Percentiles rank a stretch among this genome's conserved stretches.
Evolutionary conservation across 441 rosid species (phyloP).

Genomic region (Aquilaria agallochum): DNA sequence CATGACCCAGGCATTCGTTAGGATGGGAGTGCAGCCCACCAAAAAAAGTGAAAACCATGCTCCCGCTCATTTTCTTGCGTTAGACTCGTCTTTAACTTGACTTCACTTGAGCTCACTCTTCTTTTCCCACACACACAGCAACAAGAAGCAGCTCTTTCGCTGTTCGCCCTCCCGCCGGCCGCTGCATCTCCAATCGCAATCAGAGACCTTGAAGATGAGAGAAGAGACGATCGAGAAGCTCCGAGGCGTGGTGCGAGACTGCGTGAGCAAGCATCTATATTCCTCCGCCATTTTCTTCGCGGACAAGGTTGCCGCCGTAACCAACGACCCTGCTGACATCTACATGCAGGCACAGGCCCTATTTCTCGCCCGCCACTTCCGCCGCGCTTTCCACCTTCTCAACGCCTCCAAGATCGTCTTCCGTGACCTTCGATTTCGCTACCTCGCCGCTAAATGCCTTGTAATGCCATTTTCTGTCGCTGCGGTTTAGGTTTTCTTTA

Average conservation of each 20-base stretch:
- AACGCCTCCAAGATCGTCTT: slow-evolving; percentile 84
- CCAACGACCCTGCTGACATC: slow-evolving; percentile 80
- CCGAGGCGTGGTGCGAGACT: slow-evolving; percentile 89
- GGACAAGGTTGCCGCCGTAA: slow-evolving; percentile 80
- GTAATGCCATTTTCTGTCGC: slow-evolving; percentile 25
- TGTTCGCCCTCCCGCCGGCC: too few species aligned
- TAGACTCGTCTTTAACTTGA: too few species aligned
- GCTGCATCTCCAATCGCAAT: too few species aligned
- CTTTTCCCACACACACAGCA: too few species aligned
- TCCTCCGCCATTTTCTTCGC: slow-evolving; percentile 98
- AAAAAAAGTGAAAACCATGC: too few species aligned
- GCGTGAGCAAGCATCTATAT: slow-evolving; percentile 91
- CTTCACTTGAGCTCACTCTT: too few species aligned
- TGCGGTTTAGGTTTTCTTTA: background rate
- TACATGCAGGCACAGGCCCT: slow-evolving; percentile 97
- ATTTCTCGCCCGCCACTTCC: slow-evolving; percentile 88
- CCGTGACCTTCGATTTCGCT: slow-evolving; percentile 92
- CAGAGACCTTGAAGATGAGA: slow-evolving; percentile 36
- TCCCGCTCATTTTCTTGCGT: too few species aligned
- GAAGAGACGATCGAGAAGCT: slow-evolving; percentile 87
- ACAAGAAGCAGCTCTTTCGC: too few species aligned
- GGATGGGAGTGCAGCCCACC: too few species aligned
- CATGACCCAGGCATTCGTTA: too few species aligned
- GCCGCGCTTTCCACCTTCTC: slow-evolving; percentile 92
- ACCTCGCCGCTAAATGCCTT: slow-evolving; percentile 96